These are phyloP conservation scores for Apiospora saccharicola DNA, from an alignment of 2,329 filamentous ascomycete species.

Conservation along the genomic window DNA sequence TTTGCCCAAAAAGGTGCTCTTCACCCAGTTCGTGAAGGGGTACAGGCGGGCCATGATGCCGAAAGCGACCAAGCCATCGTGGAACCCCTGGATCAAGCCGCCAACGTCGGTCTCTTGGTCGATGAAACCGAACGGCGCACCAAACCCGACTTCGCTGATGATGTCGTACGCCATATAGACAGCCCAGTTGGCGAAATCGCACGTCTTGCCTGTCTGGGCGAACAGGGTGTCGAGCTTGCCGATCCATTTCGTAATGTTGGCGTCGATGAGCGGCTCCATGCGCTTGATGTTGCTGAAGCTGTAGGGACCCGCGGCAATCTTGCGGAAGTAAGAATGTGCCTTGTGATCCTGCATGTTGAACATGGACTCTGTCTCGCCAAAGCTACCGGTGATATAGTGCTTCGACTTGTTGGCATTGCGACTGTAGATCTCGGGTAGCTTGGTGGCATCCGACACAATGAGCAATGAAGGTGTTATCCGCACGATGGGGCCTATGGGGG, in stretches of 20 bases:
- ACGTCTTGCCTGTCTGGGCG: slow-evolving; percentile 49
- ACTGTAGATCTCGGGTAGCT: slow-evolving; percentile 63
- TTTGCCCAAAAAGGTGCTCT: slow-evolving; percentile 58
- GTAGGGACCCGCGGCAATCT: slow-evolving; percentile 62
- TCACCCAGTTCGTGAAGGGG: slow-evolving; percentile 62
- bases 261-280: slow-evolving; percentile 65
- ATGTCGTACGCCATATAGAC: slow-evolving; percentile 65
- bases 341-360: slow-evolving; percentile 65
- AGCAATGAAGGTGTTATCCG: slow-evolving; percentile 61
- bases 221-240: slow-evolving; percentile 55
- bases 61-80: slow-evolving; percentile 58
- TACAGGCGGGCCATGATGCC: slow-evolving; percentile 60
- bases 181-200: slow-evolving; percentile 65
- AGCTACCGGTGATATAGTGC: slow-evolving; percentile 65
- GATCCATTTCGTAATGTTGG: slow-evolving; percentile 58
- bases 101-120: slow-evolving; percentile 58
- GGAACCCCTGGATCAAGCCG: slow-evolving; percentile 61
- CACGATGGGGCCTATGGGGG: slow-evolving; percentile 54
- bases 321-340: slow-evolving; percentile 59
- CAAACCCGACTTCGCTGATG: slow-evolving; percentile 63
- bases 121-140: slow-evolving; percentile 63
- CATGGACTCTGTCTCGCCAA: slow-evolving; percentile 61
- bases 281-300: slow-evolving; percentile 63
- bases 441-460: slow-evolving; percentile 59
- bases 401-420: slow-evolving; percentile 63